Evolutionary conservation across 352 stramenopile genomes (phyloP).

Genomic region (Globisporangium emineosum): DNA sequence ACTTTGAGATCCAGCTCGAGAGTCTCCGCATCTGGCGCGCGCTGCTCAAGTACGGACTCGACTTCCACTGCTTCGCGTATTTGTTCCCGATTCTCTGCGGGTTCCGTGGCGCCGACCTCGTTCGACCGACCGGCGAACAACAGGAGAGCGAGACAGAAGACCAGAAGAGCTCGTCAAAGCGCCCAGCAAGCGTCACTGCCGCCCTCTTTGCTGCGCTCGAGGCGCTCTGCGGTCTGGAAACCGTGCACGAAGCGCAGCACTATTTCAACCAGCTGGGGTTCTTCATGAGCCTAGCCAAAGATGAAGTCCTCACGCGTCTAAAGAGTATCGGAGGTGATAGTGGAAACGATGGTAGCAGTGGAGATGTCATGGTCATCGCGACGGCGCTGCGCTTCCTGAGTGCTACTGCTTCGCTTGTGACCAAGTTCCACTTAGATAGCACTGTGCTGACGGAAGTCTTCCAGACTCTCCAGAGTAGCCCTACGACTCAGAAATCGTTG

Average conservation of each 20-base stretch:
- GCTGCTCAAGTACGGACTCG: slow-evolving; percentile 57
- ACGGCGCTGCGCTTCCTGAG: slow-evolving; percentile 53
- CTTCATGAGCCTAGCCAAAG: slow-evolving; percentile 43
- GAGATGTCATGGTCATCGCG: slow-evolving; percentile 19
- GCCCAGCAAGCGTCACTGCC: slow-evolving; percentile 4
- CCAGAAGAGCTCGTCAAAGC: not conserved
- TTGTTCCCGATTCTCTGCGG: slow-evolving; percentile 52
- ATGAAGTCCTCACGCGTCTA: slow-evolving; percentile 17
- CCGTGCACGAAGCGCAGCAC: slow-evolving; percentile 51
- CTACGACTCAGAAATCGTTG: not conserved
- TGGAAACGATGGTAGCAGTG: not conserved
- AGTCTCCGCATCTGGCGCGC: slow-evolving; percentile 63
- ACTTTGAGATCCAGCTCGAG: slow-evolving; percentile 43
- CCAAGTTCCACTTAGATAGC: slow-evolving; percentile 58
- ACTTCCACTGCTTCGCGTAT: slow-evolving; percentile 72
- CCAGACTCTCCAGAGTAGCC: slow-evolving; percentile 21
- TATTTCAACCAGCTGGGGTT: slow-evolving; percentile 59
- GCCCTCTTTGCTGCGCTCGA: slow-evolving; percentile 51
- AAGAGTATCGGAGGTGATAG: not conserved
- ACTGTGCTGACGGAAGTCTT: slow-evolving; percentile 28
- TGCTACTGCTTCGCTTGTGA: slow-evolving; percentile 27
- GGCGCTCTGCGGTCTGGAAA: slow-evolving; percentile 40
- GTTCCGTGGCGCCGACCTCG: slow-evolving; percentile 25
- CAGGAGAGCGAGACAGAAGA: not conserved
- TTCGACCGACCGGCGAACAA: not conserved